Conservation (phyloP, 257 asterid genomes). For the Ballota nigra region DNA sequence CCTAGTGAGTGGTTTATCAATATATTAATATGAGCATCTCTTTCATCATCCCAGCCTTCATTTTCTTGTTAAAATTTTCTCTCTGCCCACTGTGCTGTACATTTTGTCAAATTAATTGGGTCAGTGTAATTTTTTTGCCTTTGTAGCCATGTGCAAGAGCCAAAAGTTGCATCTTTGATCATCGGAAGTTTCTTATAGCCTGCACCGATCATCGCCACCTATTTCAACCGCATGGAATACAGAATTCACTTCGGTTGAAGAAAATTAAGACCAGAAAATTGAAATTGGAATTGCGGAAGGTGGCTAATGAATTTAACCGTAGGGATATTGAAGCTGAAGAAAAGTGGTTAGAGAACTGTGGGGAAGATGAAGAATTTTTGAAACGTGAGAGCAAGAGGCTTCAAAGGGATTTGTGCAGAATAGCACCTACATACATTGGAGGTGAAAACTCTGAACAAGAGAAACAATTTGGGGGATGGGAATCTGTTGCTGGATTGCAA, state of each 20-base stretch:
- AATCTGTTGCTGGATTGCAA: constrained; percentile 97
- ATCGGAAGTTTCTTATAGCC: constrained; percentile 95
- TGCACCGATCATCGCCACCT: constrained; percentile 91
- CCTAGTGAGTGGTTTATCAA: constrained; percentile 55
- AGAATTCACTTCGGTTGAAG: constrained; percentile 51
- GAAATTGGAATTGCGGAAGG: constrained; percentile 74
- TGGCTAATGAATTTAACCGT: constrained; percentile 73
- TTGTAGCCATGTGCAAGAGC: constrained; percentile 97
- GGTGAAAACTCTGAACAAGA: constrained; percentile 57
- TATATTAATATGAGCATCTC: constrained; percentile 11
- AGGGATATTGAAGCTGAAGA: constrained; percentile 96
- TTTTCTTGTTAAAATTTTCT: constrained; percentile 5
- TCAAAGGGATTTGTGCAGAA: constrained; percentile 86
- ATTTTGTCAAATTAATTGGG: constrained; percentile 5
- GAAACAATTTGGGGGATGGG: constrained; percentile 82
- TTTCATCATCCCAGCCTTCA: constrained; percentile 5
- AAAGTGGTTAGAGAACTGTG: constrained; percentile 94
- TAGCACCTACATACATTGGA: constrained; percentile 91
- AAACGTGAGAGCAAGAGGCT: constrained; percentile 99
- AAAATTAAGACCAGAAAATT: constrained; percentile 72
- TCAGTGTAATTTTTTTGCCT: constrained; percentile 19
- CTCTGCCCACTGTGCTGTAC: constrained; percentile 5
- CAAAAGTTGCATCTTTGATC: constrained; percentile 89
- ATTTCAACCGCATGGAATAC: constrained; percentile 86
- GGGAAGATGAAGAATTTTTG: constrained; percentile 98